Percentiles rank a stretch among this genome's conserved stretches.
These are phyloP conservation scores for Elaeagnus macrophylla DNA, from an alignment of 306 rosid species.

Conservation along the genomic window DNA sequence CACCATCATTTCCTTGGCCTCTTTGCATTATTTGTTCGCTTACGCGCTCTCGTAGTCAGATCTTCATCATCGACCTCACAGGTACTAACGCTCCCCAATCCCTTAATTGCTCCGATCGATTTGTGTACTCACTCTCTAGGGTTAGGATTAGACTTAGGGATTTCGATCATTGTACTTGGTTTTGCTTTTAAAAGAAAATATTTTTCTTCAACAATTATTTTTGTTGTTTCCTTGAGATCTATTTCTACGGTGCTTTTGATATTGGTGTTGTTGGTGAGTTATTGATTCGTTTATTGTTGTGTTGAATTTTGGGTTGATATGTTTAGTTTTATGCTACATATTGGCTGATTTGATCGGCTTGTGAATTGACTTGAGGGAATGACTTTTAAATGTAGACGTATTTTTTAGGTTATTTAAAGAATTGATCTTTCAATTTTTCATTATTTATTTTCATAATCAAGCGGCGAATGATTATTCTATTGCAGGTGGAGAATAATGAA, in stretches of 20 bases:
- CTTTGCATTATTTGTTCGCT: background rate
- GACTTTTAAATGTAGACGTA: background rate
- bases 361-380: background rate
- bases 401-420: background rate
- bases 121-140: background rate
- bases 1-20: background rate
- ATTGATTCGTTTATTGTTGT: background rate
- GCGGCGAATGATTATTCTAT: too few relatives aligned
- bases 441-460: background rate
- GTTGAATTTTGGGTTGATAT: constrained; percentile 7
- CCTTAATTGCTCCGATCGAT: background rate
- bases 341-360: constrained; percentile 1
- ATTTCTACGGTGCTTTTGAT: background rate
- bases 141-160: constrained; percentile 1
- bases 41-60: background rate
- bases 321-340: background rate
- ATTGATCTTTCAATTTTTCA: background rate
- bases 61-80: constrained; percentile 9
- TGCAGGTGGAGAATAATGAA: too few relatives aligned
- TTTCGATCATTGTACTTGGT: background rate
- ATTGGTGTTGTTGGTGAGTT: background rate
- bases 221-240: constrained; percentile 13
- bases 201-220: too few relatives aligned
- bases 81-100: constrained; percentile 4
- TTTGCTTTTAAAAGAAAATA: too few relatives aligned